phyloP scores from a whole-genome alignment of 371 early-diverging fungal genomes.

The Paraphysoderma sedebokerense region DNA sequence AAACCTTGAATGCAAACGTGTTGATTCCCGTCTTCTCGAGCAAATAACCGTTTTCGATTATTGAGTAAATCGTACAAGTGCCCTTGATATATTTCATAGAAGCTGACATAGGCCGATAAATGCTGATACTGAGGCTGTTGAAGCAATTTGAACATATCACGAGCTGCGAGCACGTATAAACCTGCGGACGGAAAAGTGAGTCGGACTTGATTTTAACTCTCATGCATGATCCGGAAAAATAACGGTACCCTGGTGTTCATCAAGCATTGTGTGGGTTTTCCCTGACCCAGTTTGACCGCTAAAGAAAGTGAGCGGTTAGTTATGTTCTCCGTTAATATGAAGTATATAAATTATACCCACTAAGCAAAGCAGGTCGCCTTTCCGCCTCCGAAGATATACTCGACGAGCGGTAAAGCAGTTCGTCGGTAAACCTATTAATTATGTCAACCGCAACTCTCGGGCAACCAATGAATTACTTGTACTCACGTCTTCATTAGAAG shows the following conservation, averaged over 20 bases:
- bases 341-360: conserved; percentile 15
- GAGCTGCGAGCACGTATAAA: conserved; percentile 77
- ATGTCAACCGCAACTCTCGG: neutral
- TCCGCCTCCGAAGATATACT: conserved; percentile 85
- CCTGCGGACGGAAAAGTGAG: conserved; percentile 16
- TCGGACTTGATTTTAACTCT: no score
- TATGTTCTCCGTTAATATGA: neutral
- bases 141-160: conserved; percentile 62
- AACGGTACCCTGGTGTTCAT: conserved; percentile 42
- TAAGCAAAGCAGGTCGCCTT: conserved; percentile 98
- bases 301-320: neutral
- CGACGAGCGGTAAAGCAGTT: conserved; percentile 82
- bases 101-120: conserved; percentile 65
- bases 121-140: conserved; percentile 33
- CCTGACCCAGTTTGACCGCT: conserved; percentile 94
- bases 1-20: conserved; percentile 79
- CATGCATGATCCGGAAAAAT: no score
- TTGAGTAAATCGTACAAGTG: conserved; percentile 90
- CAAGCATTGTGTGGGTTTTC: conserved; percentile 98
- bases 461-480: no score
- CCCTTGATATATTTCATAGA: conserved; percentile 95
- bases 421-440: conserved; percentile 53
- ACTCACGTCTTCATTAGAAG: conserved; percentile 56
- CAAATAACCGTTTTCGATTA: conserved; percentile 61
- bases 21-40: conserved; percentile 89